Conservation (phyloP, 345 rosid species). For the Sonneratia caseolaris region DNA sequence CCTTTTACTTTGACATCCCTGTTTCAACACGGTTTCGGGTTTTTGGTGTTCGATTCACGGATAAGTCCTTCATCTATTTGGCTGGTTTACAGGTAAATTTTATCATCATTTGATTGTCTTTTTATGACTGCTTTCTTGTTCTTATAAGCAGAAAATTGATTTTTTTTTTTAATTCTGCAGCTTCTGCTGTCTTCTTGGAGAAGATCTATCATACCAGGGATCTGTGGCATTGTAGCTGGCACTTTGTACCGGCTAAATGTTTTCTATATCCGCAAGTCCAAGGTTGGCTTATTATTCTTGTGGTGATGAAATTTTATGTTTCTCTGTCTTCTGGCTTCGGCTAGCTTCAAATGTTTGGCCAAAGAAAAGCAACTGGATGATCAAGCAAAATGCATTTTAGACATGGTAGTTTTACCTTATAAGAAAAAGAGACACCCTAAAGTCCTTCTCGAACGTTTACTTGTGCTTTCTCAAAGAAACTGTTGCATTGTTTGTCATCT, state of each 20-base stretch:
- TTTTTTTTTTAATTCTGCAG: conserved; percentile 37
- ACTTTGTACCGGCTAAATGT: conserved; percentile 74
- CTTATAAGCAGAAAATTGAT: neutral
- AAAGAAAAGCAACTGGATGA: neutral
- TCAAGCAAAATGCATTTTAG: neutral
- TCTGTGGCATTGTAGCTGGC: conserved; percentile 90
- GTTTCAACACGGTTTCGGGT: conserved; percentile 68
- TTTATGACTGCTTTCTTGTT: neutral
- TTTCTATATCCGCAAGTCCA: conserved; percentile 71
- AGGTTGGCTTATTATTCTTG: conserved; percentile 32
- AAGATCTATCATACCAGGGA: conserved; percentile 68
- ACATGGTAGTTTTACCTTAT: neutral
- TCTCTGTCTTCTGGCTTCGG: neutral
- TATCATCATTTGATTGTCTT: neutral
- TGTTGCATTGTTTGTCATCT: neutral
- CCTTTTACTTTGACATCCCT: conserved; percentile 86
- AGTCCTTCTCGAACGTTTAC: neutral
- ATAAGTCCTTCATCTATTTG: conserved; percentile 85
- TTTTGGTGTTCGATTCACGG: conserved; percentile 62
- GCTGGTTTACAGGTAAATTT: conserved; percentile 89
- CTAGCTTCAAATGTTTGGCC: neutral
- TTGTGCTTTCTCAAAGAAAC: neutral
- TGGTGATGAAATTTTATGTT: neutral
- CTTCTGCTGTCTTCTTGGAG: conserved; percentile 87
- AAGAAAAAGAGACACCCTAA: neutral